Evolutionary conservation across 306 rosid genomes (phyloP), one percentile per base, ranked within the genome.

Genomic region (Quercus engelmannii): DNA sequence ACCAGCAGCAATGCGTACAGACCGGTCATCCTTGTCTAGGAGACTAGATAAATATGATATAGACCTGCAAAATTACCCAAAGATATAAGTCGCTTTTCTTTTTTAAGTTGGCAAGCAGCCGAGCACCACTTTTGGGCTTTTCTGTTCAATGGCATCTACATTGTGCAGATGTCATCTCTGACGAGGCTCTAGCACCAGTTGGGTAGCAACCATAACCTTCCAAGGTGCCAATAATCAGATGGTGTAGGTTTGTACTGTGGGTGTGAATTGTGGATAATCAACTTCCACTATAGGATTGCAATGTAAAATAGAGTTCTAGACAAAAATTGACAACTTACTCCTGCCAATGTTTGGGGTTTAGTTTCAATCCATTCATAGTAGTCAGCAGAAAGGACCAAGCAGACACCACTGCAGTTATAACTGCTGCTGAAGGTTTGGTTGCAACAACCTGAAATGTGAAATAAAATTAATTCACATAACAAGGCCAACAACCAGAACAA

Each of bases 331-430:
- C 2, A 2, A 78, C 91, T 91, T 84, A 88, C 99, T 87, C 97
- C 81, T 85, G 94, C 98, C 95, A 95, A 74, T 83, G 87, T 86
- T 89, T 95, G 25, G 92, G 55, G 85, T 91, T 90, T 79, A 93
- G 90, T 82, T 83, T 92, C 89, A 89, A 70, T 6, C 76, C 82
- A 30, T 82, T 83, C 78, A 88, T 55, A 25, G 96, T 93, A 18
- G 99, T 91, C 43, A 95, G 97, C 85, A 95, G 95, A 86, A 95
- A 95, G 71, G 98, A 86, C 99, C 99, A 95, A 0, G 98, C 83
- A 78, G 91, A 91, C 71, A 92, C 94, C 90, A 91, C 89, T 17
- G 86, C 78, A 4, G 91, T 82, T 84, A 91, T 92, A 52, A 88
- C 26, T 33, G 85, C 75, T 26, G 89, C 80, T 8, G 96, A 89